Conservation (phyloP, 441 rosid genomes). For the Bocquillonia castaneifolia region DNA sequence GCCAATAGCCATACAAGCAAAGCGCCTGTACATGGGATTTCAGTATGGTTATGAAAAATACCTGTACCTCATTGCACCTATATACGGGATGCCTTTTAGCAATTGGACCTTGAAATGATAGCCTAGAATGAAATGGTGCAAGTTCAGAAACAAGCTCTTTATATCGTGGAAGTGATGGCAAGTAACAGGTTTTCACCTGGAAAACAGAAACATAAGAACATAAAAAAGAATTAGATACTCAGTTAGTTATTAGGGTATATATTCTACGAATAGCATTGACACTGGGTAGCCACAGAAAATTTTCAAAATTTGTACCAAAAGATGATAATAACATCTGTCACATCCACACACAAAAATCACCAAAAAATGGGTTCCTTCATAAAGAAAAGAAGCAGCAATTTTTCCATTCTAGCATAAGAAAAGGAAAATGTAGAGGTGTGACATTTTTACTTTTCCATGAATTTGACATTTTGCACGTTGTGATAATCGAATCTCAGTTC, state of each 20-base stretch:
- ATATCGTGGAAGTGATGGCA: constrained; percentile 75
- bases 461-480: too few relatives aligned
- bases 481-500: too few relatives aligned
- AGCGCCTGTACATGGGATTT: constrained; percentile 2
- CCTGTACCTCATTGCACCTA: constrained; percentile 85
- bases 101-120: constrained; percentile 48
- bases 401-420: too few relatives aligned
- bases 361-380: too few relatives aligned
- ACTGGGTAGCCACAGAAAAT: too few relatives aligned
- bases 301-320: too few relatives aligned
- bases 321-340: background rate
- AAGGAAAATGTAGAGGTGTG: too few relatives aligned
- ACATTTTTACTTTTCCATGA: too few relatives aligned
- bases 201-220: constrained; percentile 7
- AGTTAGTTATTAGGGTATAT: too few relatives aligned
- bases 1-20: background rate
- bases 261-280: too few relatives aligned
- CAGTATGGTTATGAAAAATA: constrained; percentile 25
- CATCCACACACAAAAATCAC: background rate
- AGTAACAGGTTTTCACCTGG: constrained; percentile 51
- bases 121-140: constrained; percentile 61
- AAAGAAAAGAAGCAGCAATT: too few relatives aligned
- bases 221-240: background rate
- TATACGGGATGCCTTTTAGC: constrained; percentile 76
- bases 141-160: constrained; percentile 73